Conservation (phyloP, 805 yeast genomes). For the Ogataea nakhonphanomensis region DNA sequence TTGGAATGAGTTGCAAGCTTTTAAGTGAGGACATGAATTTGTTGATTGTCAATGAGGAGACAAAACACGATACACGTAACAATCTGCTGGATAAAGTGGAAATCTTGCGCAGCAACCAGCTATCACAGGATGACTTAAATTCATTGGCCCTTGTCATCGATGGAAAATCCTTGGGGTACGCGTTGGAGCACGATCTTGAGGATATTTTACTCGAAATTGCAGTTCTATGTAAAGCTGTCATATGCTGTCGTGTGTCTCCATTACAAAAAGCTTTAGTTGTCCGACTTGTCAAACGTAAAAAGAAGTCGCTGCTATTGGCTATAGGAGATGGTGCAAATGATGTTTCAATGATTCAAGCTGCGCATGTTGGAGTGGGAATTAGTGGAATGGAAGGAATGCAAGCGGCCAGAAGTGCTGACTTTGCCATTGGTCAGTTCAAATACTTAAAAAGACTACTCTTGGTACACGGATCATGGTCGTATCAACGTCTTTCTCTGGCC, state of each 20-base stretch:
- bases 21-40: conserved; percentile 95
- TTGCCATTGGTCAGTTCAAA: conserved; percentile 93
- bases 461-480: conserved; percentile 98
- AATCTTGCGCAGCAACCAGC: conserved; percentile 66
- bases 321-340: conserved; percentile 99
- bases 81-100: conserved; percentile 72
- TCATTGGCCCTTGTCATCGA: conserved; percentile 89
- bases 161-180: conserved; percentile 86
- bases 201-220: conserved; percentile 77
- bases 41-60: conserved; percentile 82
- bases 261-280: conserved; percentile 95
- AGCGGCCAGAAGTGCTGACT: conserved; percentile 97
- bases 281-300: conserved; percentile 82
- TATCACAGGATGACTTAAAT: conserved; percentile 65
- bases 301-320: conserved; percentile 74
- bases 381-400: conserved; percentile 99
- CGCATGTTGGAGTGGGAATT: conserved; percentile 98
- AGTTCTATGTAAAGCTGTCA: conserved; percentile 87
- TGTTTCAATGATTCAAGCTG: conserved; percentile 98
- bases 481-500: conserved; percentile 89
- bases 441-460: conserved; percentile 76
- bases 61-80: conserved; percentile 67
- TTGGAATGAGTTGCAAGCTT: conserved; percentile 96
- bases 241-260: conserved; percentile 98
- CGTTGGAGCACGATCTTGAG: conserved; percentile 78